phyloP scores from a whole-genome alignment of 768 basidiomycete genomes.

The Termitomyces sp. region DNA sequence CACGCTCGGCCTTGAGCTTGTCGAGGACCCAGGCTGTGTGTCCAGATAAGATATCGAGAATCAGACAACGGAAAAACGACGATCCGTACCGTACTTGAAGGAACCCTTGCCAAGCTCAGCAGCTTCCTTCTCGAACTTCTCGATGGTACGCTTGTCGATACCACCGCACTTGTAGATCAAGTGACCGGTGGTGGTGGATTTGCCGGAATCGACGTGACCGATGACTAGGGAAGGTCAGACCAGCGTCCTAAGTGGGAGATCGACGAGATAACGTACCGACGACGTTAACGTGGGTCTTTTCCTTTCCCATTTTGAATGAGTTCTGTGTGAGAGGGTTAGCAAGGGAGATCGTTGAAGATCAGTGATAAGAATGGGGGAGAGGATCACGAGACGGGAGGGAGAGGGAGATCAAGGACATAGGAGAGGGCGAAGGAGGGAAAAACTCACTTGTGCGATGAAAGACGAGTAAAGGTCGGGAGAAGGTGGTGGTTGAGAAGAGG shows the following conservation, averaged over 20 bases:
- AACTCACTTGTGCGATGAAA: slow-evolving; percentile 33
- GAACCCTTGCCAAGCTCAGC: slow-evolving; percentile 99
- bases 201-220: slow-evolving; percentile 99
- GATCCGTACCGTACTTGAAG: slow-evolving; percentile 86
- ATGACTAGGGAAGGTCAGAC: slow-evolving; percentile 59
- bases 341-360: slow-evolving; percentile 19
- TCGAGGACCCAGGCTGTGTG: slow-evolving; percentile 95
- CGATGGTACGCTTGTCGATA: slow-evolving; percentile 99
- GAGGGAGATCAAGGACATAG: slow-evolving; percentile 8
- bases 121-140: slow-evolving; percentile 99
- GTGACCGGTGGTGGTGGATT: slow-evolving; percentile 99
- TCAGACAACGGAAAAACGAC: slow-evolving; percentile 7
- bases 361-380: slow-evolving; percentile 4
- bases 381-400: slow-evolving; percentile 19
- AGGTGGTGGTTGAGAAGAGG: slow-evolving; percentile 48
- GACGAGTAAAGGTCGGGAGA: slow-evolving; percentile 27
- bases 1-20: slow-evolving; percentile 99
- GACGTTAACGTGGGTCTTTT: slow-evolving; percentile 95
- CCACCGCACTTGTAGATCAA: slow-evolving; percentile 99
- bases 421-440: slow-evolving; percentile 10
- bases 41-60: slow-evolving; percentile 17
- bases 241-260: slow-evolving; percentile 17
- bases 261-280: slow-evolving; percentile 64
- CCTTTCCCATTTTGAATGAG: slow-evolving; percentile 87
- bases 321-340: slow-evolving; percentile 36